Percentiles rank a stretch among this genome's conserved stretches.
These are phyloP conservation scores for Ogataea philodendri DNA, from an alignment of 805 yeast species.

Conservation along the genomic window DNA sequence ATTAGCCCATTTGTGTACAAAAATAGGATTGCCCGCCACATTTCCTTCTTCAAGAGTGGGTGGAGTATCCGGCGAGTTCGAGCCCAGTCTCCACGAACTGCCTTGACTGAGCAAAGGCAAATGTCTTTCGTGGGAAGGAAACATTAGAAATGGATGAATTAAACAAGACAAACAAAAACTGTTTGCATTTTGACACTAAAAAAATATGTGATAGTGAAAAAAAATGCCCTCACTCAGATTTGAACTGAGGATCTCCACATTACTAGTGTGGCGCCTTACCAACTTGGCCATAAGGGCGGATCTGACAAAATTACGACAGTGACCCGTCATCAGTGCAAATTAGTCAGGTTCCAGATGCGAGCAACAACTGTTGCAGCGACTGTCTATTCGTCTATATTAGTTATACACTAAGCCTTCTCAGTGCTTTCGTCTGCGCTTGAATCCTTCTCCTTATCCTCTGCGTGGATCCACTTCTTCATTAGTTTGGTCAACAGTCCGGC, in stretches of 20 bases:
- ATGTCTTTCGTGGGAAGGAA: slow-evolving; percentile 12
- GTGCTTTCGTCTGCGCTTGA: slow-evolving; percentile 1
- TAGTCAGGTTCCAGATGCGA: too few relatives aligned
- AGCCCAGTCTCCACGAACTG: slow-evolving; percentile 7
- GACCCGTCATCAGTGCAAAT: too few relatives aligned
- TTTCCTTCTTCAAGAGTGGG: neutral
- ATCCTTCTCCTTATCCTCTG: slow-evolving; percentile 23
- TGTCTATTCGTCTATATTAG: neutral
- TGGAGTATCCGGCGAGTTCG: slow-evolving; percentile 10
- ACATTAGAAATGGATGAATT: slow-evolving; percentile 6
- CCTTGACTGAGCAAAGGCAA: slow-evolving; percentile 17
- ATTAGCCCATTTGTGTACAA: slow-evolving; percentile 71
- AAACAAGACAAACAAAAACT: slow-evolving; percentile 5
- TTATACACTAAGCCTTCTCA: slow-evolving; percentile 1
- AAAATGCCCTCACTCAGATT: slow-evolving; percentile 34
- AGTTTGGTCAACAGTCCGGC: slow-evolving; percentile 70
- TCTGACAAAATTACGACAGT: neutral
- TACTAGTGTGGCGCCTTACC: slow-evolving; percentile 38
- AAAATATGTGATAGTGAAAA: slow-evolving; percentile 5
- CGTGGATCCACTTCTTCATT: slow-evolving; percentile 67
- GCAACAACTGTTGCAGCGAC: too few relatives aligned
- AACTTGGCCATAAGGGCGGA: slow-evolving; percentile 36
- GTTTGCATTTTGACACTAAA: slow-evolving; percentile 2
- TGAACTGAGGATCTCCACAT: slow-evolving; percentile 38
- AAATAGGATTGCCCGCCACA: slow-evolving; percentile 11